Conservation (phyloP, 169 alveolate genomes). For the Fabrea salina region DNA sequence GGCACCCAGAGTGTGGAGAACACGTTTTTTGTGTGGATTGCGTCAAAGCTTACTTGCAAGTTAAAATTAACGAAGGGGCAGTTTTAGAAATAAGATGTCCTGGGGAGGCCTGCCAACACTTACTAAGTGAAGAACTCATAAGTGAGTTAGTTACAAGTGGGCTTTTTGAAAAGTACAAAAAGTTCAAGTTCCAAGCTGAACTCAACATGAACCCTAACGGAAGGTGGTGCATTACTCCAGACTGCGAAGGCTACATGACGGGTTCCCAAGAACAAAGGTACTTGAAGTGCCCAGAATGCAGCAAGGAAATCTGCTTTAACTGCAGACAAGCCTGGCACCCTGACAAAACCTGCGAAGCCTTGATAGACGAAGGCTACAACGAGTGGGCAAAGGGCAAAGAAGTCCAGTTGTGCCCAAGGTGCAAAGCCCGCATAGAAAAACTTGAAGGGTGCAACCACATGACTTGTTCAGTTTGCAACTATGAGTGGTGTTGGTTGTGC, state of each 20-base stretch:
- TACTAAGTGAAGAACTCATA: not conserved
- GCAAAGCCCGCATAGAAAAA: constrained; percentile 55
- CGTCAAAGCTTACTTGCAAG: not conserved
- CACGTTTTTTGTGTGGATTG: constrained; percentile 3
- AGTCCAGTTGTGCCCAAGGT: constrained; percentile 59
- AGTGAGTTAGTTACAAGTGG: not conserved
- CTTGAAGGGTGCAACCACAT: constrained; percentile 72
- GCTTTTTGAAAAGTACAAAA: not conserved
- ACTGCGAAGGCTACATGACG: constrained; percentile 39
- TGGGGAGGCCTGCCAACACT: not conserved
- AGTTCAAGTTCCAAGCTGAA: not conserved
- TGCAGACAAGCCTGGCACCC: constrained; percentile 44
- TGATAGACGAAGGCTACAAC: constrained; percentile 14
- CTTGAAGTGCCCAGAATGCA: constrained; percentile 23
- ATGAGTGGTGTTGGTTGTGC: constrained; percentile 71
- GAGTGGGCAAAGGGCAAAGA: constrained; percentile 50
- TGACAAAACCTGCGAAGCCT: constrained; percentile 24
- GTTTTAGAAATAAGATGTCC: constrained; percentile 16
- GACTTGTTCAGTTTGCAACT: constrained; percentile 63
- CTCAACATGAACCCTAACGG: not conserved
- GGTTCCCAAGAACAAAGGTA: not conserved
- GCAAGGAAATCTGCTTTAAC: constrained; percentile 37
- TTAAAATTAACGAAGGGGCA: not conserved
- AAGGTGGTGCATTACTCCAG: constrained; percentile 26
- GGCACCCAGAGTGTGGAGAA: not conserved